Conservation (phyloP, 2,329 filamentous ascomycete genomes). For the Colletotrichum lini region DNA sequence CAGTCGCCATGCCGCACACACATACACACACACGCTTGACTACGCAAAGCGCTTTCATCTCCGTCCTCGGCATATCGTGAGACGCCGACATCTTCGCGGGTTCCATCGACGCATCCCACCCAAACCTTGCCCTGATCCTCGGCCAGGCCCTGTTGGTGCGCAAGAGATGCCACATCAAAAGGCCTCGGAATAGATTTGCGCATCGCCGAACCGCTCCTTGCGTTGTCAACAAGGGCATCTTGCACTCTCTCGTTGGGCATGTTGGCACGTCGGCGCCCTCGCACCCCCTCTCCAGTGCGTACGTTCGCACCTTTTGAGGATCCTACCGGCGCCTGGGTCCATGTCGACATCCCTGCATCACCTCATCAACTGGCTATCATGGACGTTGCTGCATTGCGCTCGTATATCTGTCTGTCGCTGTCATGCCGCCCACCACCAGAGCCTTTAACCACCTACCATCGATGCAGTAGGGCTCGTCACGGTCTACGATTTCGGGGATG, state of each 20-base stretch:
- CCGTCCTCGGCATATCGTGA: slow-evolving; percentile 24
- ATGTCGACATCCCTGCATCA: background rate
- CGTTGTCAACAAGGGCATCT: slow-evolving; percentile 6
- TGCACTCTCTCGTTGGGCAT: background rate
- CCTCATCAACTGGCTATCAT: background rate
- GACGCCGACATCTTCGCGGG: slow-evolving; percentile 25
- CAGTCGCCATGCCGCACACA: background rate
- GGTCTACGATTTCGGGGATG: background rate
- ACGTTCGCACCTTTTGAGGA: background rate
- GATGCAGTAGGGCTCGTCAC: background rate
- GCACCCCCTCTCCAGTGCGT: background rate
- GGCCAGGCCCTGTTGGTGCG: slow-evolving; percentile 21
- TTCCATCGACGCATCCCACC: slow-evolving; percentile 12
- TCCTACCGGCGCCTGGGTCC: background rate
- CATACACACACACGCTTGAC: background rate
- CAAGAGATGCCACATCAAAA: background rate
- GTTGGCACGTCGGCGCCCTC: background rate
- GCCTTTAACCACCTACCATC: background rate
- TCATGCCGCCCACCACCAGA: background rate
- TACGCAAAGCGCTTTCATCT: slow-evolving; percentile 22
- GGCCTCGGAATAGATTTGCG: slow-evolving; percentile 2
- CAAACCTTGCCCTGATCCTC: slow-evolving; percentile 1
- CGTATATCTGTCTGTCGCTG: slow-evolving; percentile 2
- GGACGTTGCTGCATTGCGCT: background rate
- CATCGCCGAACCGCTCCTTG: background rate